These are phyloP conservation scores for Monosporascus sp. DNA, from an alignment of 2,329 filamentous ascomycete species.

Conservation along the genomic window DNA sequence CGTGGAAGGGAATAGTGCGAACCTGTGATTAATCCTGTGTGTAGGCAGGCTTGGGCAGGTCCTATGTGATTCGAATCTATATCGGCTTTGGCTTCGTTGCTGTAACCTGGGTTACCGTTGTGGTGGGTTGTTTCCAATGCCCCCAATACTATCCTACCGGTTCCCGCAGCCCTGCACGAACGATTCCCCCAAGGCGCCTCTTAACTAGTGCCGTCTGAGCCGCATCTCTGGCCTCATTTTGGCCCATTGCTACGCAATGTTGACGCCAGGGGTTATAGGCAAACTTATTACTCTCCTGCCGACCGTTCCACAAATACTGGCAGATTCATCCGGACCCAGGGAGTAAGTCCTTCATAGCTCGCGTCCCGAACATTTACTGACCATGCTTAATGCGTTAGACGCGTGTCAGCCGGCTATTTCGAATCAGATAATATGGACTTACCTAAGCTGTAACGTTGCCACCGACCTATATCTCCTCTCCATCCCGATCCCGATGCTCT, in stretches of 20 bases:
- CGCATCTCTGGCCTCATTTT: no score
- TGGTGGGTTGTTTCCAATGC: conserved; percentile 11
- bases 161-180: no score
- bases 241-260: no score
- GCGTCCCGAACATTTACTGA: no score
- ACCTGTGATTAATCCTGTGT: conserved; percentile 1
- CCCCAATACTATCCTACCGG: background rate
- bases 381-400: conserved; percentile 20
- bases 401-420: conserved; percentile 43
- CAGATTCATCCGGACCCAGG: conserved; percentile 50
- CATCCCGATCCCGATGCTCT: conserved; percentile 51
- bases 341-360: conserved; percentile 29
- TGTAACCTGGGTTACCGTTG: conserved; percentile 39
- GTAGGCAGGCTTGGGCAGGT: conserved; percentile 33
- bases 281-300: conserved; percentile 42
- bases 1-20: background rate
- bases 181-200: no score
- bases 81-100: conserved; percentile 41
- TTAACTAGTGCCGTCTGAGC: no score
- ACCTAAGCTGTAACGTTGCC: conserved; percentile 45
- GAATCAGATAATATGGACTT: conserved; percentile 41
- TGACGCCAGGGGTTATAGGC: conserved; percentile 8
- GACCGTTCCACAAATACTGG: conserved; percentile 45
- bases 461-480: conserved; percentile 57
- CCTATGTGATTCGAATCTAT: conserved; percentile 38